Evolutionary conservation across 495 filamentous ascomycete genomes (phyloP).

Genomic region (Gamarada debralockiae): DNA sequence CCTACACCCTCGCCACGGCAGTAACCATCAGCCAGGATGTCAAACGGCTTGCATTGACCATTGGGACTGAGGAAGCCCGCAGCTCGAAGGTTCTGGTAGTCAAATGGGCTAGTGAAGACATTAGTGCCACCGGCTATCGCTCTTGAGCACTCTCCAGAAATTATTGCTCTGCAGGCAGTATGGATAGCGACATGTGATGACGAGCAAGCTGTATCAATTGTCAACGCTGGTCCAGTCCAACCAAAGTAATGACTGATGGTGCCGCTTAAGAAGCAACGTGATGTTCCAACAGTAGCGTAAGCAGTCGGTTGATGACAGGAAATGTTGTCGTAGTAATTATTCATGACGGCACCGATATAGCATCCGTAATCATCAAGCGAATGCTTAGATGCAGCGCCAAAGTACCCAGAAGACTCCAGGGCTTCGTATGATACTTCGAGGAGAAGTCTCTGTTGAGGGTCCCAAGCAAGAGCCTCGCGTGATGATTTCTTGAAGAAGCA

Average conservation of each 20-base stretch:
- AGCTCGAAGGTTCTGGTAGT: slow-evolving; percentile 27
- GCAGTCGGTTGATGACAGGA: slow-evolving; percentile 25
- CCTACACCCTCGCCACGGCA: slow-evolving; percentile 62
- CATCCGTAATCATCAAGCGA: not conserved
- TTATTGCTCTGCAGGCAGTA: slow-evolving; percentile 74
- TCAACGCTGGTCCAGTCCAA: slow-evolving; percentile 57
- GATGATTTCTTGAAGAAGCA: slow-evolving; percentile 54
- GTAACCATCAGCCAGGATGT: slow-evolving; percentile 59
- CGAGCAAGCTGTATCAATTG: slow-evolving; percentile 84
- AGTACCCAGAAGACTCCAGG: slow-evolving; percentile 43
- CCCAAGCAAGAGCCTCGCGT: slow-evolving; percentile 51
- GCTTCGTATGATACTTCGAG: slow-evolving; percentile 54
- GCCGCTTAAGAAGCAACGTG: slow-evolving; percentile 52
- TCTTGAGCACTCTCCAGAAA: slow-evolving; percentile 44
- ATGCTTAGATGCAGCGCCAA: not conserved
- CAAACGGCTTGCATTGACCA: slow-evolving; percentile 55
- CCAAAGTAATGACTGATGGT: slow-evolving; percentile 57
- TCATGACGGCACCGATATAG: slow-evolving; percentile 3
- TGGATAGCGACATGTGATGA: slow-evolving; percentile 62
- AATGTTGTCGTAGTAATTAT: slow-evolving; percentile 31
- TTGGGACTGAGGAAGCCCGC: slow-evolving; percentile 35
- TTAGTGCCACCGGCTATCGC: slow-evolving; percentile 27
- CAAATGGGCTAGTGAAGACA: not conserved
- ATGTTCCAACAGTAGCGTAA: slow-evolving; percentile 33
- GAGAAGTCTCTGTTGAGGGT: slow-evolving; percentile 50